Evolutionary conservation across 2,329 filamentous ascomycete species (phyloP), one percentile per base, ranked within the genome.

Genomic region (Colletotrichum sublineola): DNA sequence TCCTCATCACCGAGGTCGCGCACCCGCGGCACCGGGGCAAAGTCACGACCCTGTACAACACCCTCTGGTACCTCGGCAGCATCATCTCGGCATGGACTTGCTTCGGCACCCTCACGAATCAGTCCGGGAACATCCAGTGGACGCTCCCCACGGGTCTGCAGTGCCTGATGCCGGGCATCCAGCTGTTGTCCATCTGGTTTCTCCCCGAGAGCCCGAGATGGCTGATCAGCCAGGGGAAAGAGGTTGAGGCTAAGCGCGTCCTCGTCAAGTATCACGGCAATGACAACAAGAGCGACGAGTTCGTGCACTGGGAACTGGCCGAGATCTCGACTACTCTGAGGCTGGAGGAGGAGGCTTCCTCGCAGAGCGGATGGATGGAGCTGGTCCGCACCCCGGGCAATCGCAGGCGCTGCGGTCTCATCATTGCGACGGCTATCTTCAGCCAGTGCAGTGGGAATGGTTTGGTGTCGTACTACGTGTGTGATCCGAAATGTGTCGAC

Each of bases 161-260:
- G 73, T 81, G 88, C 24, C 63, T 72, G 65, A 67, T 79, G 82
- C 82, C 42, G 86, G 86, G 86, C 79, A 82, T 73, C 12, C 83
- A 86, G 65, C 79, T 86, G 63, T 83, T 81, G 74, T 72, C 63
- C 1, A 61, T 79, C 8, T 80, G 75, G 62, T 85, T 88, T 63
- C 83, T 89, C 6, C 89, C 90, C 0, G 90, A 92, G 74, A 89
- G 86, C 0, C 90, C 90, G 1, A 84, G 90, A 48, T 91, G 86
- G 85, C 78, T 90, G 38, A 82, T 90, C 55, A 84, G 85, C 46
- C 83, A 87, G 73, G 87, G 88, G 42, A 82, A 83, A 31, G 71
- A 78, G 1, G 84, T 88, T 6, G 82, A 89, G 75, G 89, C 89
- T 0, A 84, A 81, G 20, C 79, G 80, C 0, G 85, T 89, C 36